Percentiles rank a stretch among this genome's conserved stretches.
phyloP scores from a whole-genome alignment of 441 rosid genomes.

The Populus hybrid region DNA sequence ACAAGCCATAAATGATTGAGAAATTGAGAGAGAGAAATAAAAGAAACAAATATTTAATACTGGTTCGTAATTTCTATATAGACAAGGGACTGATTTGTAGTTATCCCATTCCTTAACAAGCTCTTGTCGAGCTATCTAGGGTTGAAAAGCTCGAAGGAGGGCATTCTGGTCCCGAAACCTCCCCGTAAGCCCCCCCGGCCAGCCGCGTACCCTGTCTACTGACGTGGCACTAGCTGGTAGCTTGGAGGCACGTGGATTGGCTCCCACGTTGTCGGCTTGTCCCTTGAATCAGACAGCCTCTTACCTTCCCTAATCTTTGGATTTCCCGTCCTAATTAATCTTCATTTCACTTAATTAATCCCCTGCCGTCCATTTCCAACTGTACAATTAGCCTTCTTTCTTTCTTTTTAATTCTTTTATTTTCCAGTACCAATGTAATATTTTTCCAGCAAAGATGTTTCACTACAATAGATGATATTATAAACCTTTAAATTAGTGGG shows the following conservation, averaged over 20 bases:
- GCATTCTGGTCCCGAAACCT: not conserved
- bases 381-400: not conserved
- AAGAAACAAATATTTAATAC: too few relatives aligned
- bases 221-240: constrained; percentile 25
- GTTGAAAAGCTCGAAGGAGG: constrained; percentile 4
- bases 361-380: not conserved
- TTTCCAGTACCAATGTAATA: not conserved
- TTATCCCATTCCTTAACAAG: not conserved
- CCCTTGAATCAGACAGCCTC: constrained; percentile 21
- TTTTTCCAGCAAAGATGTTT: too few relatives aligned
- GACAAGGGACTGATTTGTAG: not conserved
- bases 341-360: not conserved
- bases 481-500: too few relatives aligned
- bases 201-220: constrained; percentile 39
- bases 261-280: constrained; percentile 40
- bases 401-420: not conserved
- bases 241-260: constrained; percentile 28
- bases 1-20: too few relatives aligned
- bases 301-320: not conserved
- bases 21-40: not conserved
- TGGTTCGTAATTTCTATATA: too few relatives aligned
- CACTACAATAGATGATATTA: too few relatives aligned
- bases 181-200: constrained; percentile 18
- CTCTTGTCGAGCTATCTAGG: constrained; percentile 16
- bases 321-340: constrained; percentile 1